Evolutionary conservation across 2,329 filamentous ascomycete species (phyloP).

Genomic region (Aspergillus pseudonomiae): DNA sequence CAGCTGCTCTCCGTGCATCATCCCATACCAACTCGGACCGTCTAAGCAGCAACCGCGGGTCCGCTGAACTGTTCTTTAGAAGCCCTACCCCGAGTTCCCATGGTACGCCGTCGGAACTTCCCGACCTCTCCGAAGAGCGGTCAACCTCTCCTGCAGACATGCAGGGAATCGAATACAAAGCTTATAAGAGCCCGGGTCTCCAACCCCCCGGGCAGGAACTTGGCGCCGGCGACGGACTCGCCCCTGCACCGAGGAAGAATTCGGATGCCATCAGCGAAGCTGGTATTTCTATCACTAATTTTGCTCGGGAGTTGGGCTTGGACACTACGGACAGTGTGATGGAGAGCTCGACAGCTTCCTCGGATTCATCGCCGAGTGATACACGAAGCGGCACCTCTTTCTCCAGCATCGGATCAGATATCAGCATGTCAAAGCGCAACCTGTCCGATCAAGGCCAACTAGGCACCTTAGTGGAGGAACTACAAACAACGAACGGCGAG

Average conservation of each 20-base stretch:
- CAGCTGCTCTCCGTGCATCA: conserved; percentile 19
- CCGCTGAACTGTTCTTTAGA: conserved; percentile 25
- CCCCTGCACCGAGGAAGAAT: conserved; percentile 24
- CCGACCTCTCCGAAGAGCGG: conserved; percentile 25
- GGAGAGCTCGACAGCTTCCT: conserved; percentile 67
- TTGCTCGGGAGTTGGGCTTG: conserved; percentile 42
- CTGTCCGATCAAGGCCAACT: conserved; percentile 46
- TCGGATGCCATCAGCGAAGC: conserved; percentile 36
- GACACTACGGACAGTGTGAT: conserved; percentile 67
- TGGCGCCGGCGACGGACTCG: conserved; percentile 5
- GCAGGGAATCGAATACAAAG: conserved; percentile 20
- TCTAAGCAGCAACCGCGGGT: conserved; percentile 24
- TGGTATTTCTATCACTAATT: conserved; percentile 41
- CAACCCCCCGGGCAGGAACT: conserved; percentile 25
- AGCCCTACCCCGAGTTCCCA: conserved; percentile 22
- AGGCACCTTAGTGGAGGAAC: conserved; percentile 59
- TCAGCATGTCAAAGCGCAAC: conserved; percentile 33
- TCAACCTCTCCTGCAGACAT: conserved; percentile 18
- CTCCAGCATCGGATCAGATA: conserved; percentile 58
- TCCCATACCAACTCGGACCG: conserved; percentile 25
- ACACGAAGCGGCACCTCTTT: conserved; percentile 64
- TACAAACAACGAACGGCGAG: conserved; percentile 43
- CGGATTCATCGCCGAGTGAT: conserved; percentile 63
- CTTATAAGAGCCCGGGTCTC: conserved; percentile 23
- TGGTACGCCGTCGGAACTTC: conserved; percentile 21